A percentile compares a stretch with the other conserved stretches of the same genome.
These are phyloP conservation scores for Lodderomyces theae DNA, from an alignment of 1,139 yeast species.

Conservation along the genomic window DNA sequence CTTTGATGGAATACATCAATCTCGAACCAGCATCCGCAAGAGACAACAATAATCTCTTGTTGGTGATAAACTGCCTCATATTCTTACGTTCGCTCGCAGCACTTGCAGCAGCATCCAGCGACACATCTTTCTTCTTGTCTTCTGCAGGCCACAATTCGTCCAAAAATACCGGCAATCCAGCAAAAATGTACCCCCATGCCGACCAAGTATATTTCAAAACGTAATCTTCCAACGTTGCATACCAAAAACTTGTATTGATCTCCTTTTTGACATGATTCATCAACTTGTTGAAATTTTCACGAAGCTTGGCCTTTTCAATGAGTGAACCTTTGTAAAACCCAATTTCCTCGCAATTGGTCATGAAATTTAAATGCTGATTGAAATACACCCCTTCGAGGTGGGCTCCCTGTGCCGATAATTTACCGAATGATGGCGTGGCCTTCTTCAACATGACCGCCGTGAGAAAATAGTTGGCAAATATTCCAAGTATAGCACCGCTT, in stretches of 20 bases:
- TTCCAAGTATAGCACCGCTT: conserved; percentile 77
- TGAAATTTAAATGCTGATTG: conserved; percentile 80
- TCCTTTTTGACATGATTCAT: conserved; percentile 44
- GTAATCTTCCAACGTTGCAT: conserved; percentile 80
- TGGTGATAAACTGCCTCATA: conserved; percentile 87
- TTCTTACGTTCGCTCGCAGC: conserved; percentile 46
- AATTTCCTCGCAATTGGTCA: conserved; percentile 88
- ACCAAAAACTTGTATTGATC: conserved; percentile 52
- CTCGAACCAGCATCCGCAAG: conserved; percentile 97
- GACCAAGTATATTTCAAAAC: conserved; percentile 92
- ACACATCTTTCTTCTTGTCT: conserved; percentile 10
- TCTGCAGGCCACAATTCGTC: conserved; percentile 41
- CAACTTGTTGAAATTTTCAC: conserved; percentile 56
- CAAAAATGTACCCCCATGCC: conserved; percentile 86
- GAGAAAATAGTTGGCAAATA: conserved; percentile 72
- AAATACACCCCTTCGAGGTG: conserved; percentile 86
- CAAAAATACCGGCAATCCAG: conserved; percentile 76
- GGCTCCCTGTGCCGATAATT: conserved; percentile 68
- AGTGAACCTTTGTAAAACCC: conserved; percentile 90
- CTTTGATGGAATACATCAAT: conserved; percentile 91
- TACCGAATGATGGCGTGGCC: conserved; percentile 86
- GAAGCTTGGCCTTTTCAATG: conserved; percentile 72
- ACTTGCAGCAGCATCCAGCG: conserved; percentile 4
- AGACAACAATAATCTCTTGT: conserved; percentile 84
- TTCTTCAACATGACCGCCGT: conserved; percentile 75